phyloP scores from a whole-genome alignment of 2,329 filamentous ascomycete species.

The Ophiostoma australiae region DNA sequence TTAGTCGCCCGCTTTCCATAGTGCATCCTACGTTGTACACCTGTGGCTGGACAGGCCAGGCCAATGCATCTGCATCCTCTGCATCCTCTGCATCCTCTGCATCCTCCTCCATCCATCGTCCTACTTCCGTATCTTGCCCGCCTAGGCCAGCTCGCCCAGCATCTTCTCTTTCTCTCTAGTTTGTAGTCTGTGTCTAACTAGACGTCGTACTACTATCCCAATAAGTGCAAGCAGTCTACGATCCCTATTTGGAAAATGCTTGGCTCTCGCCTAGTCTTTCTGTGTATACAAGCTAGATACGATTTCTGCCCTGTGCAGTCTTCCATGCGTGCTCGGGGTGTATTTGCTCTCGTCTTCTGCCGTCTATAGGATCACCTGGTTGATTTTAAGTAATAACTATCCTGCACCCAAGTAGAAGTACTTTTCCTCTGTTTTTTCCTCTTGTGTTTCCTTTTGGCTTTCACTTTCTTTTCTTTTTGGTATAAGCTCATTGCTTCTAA shows the following conservation, averaged over 20 bases:
- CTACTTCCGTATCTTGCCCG: not conserved
- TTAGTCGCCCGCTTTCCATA: not conserved
- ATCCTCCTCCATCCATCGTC: not conserved
- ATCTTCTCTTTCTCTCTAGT: no score
- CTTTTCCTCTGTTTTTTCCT: not conserved
- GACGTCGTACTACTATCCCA: not conserved
- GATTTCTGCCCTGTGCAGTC: not conserved
- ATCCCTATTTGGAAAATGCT: conserved; percentile 3
- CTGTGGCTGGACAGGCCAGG: no score
- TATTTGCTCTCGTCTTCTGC: not conserved
- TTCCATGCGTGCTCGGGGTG: not conserved
- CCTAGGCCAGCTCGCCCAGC: not conserved
- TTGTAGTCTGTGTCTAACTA: no score
- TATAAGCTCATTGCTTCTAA: no score
- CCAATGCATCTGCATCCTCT: not conserved
- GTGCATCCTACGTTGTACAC: not conserved
- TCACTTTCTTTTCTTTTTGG: no score
- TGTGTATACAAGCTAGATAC: not conserved
- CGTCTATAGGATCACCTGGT: not conserved
- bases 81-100: not conserved
- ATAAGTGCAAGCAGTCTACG: conserved; percentile 4
- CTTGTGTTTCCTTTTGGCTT: no score
- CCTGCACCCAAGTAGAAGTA: not conserved
- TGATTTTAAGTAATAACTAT: not conserved
- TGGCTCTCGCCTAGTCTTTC: not conserved